A percentile compares a stretch with the other conserved stretches of the same genome.
These are phyloP conservation scores for Aristolochia fimbriata DNA, from an alignment of 164 flowering plant species.

Conservation along the genomic window DNA sequence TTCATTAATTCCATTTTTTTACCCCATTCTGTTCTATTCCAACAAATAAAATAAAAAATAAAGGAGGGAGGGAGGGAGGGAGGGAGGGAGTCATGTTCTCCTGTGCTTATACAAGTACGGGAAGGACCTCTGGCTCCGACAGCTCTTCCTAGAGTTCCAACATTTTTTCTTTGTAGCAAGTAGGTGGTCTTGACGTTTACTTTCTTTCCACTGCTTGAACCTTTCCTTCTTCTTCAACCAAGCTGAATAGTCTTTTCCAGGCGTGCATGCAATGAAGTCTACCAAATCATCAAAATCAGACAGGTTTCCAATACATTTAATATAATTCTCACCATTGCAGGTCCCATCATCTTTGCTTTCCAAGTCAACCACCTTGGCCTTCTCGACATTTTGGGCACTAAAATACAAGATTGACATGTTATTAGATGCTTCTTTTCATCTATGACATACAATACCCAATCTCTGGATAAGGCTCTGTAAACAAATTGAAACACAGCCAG, in stretches of 20 bases:
- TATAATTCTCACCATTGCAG: slow-evolving; percentile 42
- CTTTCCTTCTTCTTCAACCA: slow-evolving; percentile 45
- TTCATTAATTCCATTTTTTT: too few species aligned
- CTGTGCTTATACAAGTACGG: too few species aligned
- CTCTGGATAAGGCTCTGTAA: background rate
- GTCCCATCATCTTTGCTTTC: slow-evolving; percentile 25
- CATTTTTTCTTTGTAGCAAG: too few species aligned
- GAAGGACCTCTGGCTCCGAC: too few species aligned
- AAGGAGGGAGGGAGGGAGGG: too few species aligned
- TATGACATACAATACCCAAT: background rate
- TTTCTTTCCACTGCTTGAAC: slow-evolving; percentile 31
- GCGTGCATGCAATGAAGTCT: slow-evolving; percentile 60
- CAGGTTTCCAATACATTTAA: slow-evolving; percentile 22
- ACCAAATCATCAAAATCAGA: slow-evolving; percentile 41
- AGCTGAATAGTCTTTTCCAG: slow-evolving; percentile 53
- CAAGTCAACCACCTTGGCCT: background rate
- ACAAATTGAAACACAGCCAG: background rate
- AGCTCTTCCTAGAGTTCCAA: too few species aligned
- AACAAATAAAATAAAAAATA: too few species aligned
- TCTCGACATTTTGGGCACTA: background rate
- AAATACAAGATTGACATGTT: background rate
- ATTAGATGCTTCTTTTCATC: too few species aligned
- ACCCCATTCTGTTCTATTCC: too few species aligned
- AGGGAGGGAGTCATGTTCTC: too few species aligned
- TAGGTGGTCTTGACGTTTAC: slow-evolving; percentile 4